Percentiles rank a stretch among this genome's conserved stretches.
phyloP scores from a whole-genome alignment of 2,329 filamentous ascomycete genomes.

The Ophiocordyceps camponoti-saundersi region DNA sequence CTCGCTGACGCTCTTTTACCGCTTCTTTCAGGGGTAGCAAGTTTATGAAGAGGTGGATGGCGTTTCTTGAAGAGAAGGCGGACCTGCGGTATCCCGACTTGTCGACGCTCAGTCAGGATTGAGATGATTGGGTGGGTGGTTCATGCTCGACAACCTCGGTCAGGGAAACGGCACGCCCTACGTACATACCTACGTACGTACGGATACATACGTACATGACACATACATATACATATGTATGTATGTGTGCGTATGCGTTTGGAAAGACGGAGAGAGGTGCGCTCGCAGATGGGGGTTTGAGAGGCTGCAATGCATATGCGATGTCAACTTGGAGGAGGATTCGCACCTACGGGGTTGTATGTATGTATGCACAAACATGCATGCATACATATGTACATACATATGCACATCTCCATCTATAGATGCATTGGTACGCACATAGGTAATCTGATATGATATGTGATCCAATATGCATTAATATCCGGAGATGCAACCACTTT shows the following conservation, averaged over 20 bases:
- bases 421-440: too few species aligned
- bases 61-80: slow-evolving; percentile 72
- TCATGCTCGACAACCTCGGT: not conserved
- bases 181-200: not conserved
- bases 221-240: not conserved
- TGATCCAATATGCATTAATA: too few species aligned
- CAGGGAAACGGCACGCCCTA: not conserved
- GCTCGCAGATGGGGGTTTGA: too few species aligned
- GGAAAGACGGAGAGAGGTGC: too few species aligned
- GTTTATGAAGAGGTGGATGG: slow-evolving; percentile 86
- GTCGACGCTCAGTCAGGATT: slow-evolving; percentile 9
- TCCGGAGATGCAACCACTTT: not conserved
- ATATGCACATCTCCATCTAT: not conserved
- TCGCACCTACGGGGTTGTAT: too few species aligned
- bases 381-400: not conserved
- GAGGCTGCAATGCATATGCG: too few species aligned
- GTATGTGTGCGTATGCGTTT: too few species aligned
- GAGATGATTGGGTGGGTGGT: too few species aligned
- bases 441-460: too few species aligned
- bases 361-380: too few species aligned
- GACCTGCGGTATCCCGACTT: slow-evolving; percentile 79
- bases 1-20: not conserved
- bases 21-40: slow-evolving; percentile 47
- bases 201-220: not conserved
- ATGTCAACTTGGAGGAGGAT: too few species aligned